Percentiles rank a stretch among this genome's conserved stretches.
phyloP scores from a whole-genome alignment of 805 yeast species.

The Scheffersomyces ergatensis region DNA sequence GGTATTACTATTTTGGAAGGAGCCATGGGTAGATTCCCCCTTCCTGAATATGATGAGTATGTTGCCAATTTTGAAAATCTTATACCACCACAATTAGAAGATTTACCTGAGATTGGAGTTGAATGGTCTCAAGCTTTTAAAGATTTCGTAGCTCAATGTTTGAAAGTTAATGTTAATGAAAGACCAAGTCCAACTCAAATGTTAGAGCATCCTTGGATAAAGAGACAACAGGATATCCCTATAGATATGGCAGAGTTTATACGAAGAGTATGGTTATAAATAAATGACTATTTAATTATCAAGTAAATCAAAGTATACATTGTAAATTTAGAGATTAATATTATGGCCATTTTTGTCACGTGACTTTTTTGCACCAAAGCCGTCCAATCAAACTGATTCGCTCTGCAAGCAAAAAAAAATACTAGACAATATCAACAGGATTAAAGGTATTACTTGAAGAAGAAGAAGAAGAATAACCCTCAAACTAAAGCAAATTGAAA shows the following conservation, averaged over 20 bases:
- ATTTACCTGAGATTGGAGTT: conserved; percentile 73
- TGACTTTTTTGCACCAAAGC: no score
- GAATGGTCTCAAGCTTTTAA: conserved; percentile 81
- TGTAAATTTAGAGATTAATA: no score
- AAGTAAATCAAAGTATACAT: no score
- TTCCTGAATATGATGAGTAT: conserved; percentile 15
- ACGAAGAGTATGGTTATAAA: conserved; percentile 59
- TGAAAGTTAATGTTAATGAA: conserved; percentile 73
- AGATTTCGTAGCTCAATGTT: conserved; percentile 75
- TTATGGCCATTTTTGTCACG: no score
- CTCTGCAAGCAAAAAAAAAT: no score
- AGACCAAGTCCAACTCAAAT: conserved; percentile 93
- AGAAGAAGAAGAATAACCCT: no score
- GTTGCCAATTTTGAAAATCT: conserved; percentile 22
- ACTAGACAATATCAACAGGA: no score
- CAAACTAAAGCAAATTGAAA: no score
- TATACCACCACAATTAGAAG: conserved; percentile 48
- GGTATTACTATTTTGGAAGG: conserved; percentile 83
- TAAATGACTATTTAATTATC: no score
- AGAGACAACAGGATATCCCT: conserved; percentile 65
- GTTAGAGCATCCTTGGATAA: conserved; percentile 91
- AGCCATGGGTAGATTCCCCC: conserved; percentile 89
- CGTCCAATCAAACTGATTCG: no score
- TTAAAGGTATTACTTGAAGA: no score
- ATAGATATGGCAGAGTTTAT: conserved; percentile 90